A percentile compares a stretch with the other conserved stretches of the same genome.
phyloP scores from a whole-genome alignment of 176 grass and related monocot genomes.

The Aegilops sharonensis region DNA sequence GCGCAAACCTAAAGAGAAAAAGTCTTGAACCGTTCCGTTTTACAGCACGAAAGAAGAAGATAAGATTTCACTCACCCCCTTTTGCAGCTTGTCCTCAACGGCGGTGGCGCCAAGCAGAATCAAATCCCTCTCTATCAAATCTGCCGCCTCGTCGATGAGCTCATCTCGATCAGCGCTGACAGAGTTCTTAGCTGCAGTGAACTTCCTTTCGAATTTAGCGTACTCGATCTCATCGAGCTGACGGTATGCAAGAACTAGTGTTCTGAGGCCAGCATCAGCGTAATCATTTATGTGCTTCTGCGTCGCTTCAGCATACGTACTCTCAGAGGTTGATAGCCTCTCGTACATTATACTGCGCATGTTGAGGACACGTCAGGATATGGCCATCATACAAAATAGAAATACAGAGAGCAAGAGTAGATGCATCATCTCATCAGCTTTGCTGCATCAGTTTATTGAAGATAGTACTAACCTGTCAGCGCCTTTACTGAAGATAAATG shows the following conservation, averaged over 20 bases:
- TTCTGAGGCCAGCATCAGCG: conserved; percentile 86
- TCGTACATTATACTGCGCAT: conserved; percentile 80
- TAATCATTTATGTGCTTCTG: conserved; percentile 80
- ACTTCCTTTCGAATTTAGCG: conserved; percentile 46
- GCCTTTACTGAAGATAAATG: conserved; percentile 76
- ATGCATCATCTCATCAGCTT: neutral
- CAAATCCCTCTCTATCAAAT: conserved; percentile 67
- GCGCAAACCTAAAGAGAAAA: conserved; percentile 16
- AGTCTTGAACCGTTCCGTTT: neutral
- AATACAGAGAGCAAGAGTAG: neutral
- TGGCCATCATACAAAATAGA: neutral
- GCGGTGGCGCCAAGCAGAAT: conserved; percentile 88
- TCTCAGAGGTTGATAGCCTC: conserved; percentile 56
- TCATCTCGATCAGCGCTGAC: conserved; percentile 71
- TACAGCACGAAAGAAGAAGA: neutral
- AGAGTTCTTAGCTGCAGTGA: conserved; percentile 67
- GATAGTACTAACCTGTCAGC: conserved; percentile 71
- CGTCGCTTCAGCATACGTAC: conserved; percentile 50
- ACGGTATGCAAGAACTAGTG: conserved; percentile 81
- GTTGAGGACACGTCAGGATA: conserved; percentile 23
- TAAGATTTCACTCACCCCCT: conserved; percentile 55
- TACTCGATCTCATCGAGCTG: conserved; percentile 71
- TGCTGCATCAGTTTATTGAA: neutral
- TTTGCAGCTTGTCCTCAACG: conserved; percentile 88
- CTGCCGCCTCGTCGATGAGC: conserved; percentile 64